Evolutionary conservation across 179 eudicot genomes (phyloP), one percentile per base, ranked within the genome.

Genomic region (Gypsophila paniculata): DNA sequence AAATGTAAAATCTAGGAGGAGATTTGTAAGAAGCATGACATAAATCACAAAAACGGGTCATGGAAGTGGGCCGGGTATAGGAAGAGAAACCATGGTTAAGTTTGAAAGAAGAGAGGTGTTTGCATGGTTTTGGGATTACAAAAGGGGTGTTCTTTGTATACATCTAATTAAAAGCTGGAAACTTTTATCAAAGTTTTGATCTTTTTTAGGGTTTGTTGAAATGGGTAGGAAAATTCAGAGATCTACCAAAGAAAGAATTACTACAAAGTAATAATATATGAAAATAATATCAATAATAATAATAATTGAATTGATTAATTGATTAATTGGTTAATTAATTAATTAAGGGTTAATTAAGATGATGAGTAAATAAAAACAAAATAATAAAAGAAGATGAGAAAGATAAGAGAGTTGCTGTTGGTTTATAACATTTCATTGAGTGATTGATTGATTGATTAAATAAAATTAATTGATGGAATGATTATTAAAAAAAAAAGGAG

Each of bases 21-120:
- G 91, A 91, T 26, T 65, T 65, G 66, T 61, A 44, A 69, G 85
- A 44, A 69, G 85, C 91, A 70, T 66, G 71, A 74, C 90, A 88
- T 22, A 80, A 80, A 75, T 80, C 76, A 77, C 93, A 88, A 72
- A 29, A 29, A 29, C 34, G 34, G 34, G 34, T 29, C 34, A 29
- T 29, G 78, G 80, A 73, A 70, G 65, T 6, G 76, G 84, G 74
- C 52, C 68, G 71, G 70, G 83, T 73, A 62, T 82, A 86, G 62
- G 82, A 82, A 23, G 60, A 74, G 8, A 76, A 48, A 51, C 91
- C 90, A 70, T 88, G 78, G 46, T 78, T 86, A 18, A 72, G 83
- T 88, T 84, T 88, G 77, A 79, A 86, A 79, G 74, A 81, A 26
- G 83, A 67, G 10, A 88, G 84, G 68, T 88, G 90, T 73, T 81